Evolutionary conservation across 2,329 filamentous ascomycete species (phyloP), one percentile per base, ranked within the genome.

Genomic region (Xylaria sp.): DNA sequence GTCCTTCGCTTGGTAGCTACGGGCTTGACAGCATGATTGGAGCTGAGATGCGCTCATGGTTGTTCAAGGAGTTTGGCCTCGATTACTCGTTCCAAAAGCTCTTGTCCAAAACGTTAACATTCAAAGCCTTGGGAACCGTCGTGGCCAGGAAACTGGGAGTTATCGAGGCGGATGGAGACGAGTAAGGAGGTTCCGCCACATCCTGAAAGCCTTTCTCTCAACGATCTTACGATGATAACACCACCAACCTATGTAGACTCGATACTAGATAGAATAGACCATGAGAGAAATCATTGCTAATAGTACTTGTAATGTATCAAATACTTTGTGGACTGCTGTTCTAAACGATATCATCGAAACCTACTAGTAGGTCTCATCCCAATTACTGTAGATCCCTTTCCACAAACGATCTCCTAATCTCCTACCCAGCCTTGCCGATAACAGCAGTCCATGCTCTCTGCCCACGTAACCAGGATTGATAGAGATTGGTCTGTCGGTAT

Each of bases 61-160:
- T 81, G 36, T 80, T 79, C 73, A 77, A 76, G 61, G 78, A 80
- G 71, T 78, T 75, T 46, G 73, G 76, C 36, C 71, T 82, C 1
- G 80, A 83, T 67, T 73, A 82, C 49, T 79, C 80, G 0, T 81
- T 82, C 69, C 79, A 81, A 74, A 74, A 81, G 59, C 74, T 82
- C 15, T 73, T 82, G 41, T 76, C 70, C 0, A 71, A 76, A 0
- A 76, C 70, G 1, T 66, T 81, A 64, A 79, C 77, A 0, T 70
- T 74, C 59, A 65, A 18, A 12, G 58, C 46, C n/a, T 55, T 76
- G 55, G 69, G 66, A 61, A 69, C 57, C 23, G 62, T 66, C 31
- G 67, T 72, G 5, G 64, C 65, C 12, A 64, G 55, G 13, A 67
- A 62, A 23, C 52, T 58, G 25, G 68, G 68, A 4, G 18, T 68